Base-by-base conservation (phyloP, 2,329 filamentous ascomycete genomes). In the Paecilomyces formosus region DNA sequence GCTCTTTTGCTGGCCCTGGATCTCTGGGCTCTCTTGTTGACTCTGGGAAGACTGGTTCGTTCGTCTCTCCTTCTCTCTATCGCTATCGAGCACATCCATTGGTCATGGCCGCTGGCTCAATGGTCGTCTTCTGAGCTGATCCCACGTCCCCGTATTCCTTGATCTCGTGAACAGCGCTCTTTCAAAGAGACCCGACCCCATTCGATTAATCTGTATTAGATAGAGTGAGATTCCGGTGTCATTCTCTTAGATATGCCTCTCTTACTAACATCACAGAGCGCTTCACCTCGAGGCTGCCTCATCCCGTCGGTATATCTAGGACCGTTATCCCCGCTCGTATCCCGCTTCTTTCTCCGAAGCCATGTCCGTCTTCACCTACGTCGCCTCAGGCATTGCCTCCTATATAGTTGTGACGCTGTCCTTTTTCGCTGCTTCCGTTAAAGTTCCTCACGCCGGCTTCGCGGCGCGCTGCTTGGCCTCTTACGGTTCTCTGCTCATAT, bases 311-410 rank as follows among this genome's bases (percentile, higher is more conserved):
- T 28, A 52, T 28, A 52, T 6, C 50, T 28, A 52, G 30, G 8
- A 31, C 7, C 8, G 3, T 12, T 18, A 26, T 13, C 21, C 21
- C 50, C 21, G 18, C 50, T 52, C 6, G 18, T 52, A 7, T 45
- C 7, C 50, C 50, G 50, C 57, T 65, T 3, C 51, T 63, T 81
- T 72, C 81, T 82, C 70, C 65, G 81, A 61, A 72, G 73, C 74
- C 69, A 81, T 89, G 79, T 89, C 86, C 77, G 76, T 85, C 73
- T 72, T 88, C 61, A 86, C 85, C 60, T 73, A 81, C 64, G 74
- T 82, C 65, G 66, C 84, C 51, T 82, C 85, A 62, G 79, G 81
- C 55, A 79, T 90, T 64, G 85, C 85, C 65, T 80, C 82, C 54
- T 90, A 89, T 72, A 77, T 88, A 61, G 79, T 81, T 39, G 75